A percentile compares a stretch with the other conserved stretches of the same genome.
Evolutionary conservation across 2,329 filamentous ascomycete genomes (phyloP).

Genomic region (Xylaria sp.): DNA sequence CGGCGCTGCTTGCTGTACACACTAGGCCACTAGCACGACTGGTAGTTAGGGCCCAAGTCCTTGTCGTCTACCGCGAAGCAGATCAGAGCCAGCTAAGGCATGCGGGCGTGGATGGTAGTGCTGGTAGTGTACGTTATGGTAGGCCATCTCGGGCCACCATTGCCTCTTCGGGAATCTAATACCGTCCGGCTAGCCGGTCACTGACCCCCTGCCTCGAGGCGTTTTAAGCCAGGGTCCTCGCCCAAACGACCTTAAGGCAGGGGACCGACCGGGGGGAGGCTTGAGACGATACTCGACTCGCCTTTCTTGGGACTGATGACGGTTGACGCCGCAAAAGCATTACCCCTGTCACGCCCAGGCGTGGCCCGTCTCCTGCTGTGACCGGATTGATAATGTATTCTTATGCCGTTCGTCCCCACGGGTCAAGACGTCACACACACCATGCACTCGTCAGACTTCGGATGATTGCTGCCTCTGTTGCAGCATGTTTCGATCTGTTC

Average conservation of each 20-base stretch:
- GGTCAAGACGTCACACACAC: conserved; percentile 44
- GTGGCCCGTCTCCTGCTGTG: conserved; percentile 55
- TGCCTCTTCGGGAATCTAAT: conserved; percentile 48
- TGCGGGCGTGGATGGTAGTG: conserved; percentile 19
- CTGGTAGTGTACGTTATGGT: conserved; percentile 4
- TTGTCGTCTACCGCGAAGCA: conserved; percentile 22
- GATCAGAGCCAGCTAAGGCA: conserved; percentile 23
- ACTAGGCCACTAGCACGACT: conserved; percentile 13
- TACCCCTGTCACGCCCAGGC: conserved; percentile 49
- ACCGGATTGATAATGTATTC: conserved; percentile 61
- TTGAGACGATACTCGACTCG: conserved; percentile 60
- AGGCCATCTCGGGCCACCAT: conserved; percentile 48
- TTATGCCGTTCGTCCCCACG: conserved; percentile 57
- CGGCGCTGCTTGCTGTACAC: conserved; percentile 1
- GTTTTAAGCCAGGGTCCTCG: conserved; percentile 51
- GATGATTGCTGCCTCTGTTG: conserved; percentile 47
- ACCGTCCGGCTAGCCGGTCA: conserved; percentile 50
- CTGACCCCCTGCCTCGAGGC: conserved; percentile 45
- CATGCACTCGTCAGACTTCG: conserved; percentile 49
- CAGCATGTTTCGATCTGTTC: conserved; percentile 49
- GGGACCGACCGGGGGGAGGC: conserved; percentile 49
- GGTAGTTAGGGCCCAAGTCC: conserved; percentile 19
- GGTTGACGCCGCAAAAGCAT: conserved; percentile 52
- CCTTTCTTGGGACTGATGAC: conserved; percentile 50
- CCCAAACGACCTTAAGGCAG: conserved; percentile 50